Evolutionary conservation across 2,329 filamentous ascomycete species (phyloP).

Genomic region (Colletotrichum musicola): DNA sequence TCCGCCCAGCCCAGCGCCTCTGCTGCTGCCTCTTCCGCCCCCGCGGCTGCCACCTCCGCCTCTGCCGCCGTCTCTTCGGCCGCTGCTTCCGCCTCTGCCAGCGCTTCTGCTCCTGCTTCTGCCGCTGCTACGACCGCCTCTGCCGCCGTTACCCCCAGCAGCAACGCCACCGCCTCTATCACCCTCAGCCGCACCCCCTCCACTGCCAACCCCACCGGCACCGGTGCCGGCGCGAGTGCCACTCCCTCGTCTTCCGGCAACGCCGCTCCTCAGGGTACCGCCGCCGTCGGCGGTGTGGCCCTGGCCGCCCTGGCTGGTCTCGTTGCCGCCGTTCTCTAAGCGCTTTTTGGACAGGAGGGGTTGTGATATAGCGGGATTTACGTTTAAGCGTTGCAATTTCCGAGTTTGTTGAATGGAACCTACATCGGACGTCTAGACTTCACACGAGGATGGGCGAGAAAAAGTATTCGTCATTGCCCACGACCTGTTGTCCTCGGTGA

Average conservation of each 20-base stretch:
- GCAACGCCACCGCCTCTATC: neutral
- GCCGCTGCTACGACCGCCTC: conserved; percentile 45
- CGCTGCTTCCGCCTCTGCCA: neutral
- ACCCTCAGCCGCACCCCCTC: conserved; percentile 16
- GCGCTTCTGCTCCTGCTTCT: conserved; percentile 42
- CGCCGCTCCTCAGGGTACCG: conserved; percentile 21
- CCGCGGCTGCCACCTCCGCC: neutral
- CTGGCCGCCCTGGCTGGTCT: conserved; percentile 31
- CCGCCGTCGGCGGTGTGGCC: conserved; percentile 24
- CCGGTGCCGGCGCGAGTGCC: conserved; percentile 24
- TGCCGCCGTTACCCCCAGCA: conserved; percentile 20
- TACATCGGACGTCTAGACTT: conserved; percentile 18
- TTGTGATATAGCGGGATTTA: no score
- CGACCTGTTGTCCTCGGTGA: conserved; percentile 10
- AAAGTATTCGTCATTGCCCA: conserved; percentile 20
- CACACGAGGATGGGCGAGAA: conserved; percentile 17
- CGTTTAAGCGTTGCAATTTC: neutral
- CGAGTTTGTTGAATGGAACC: conserved; percentile 14
- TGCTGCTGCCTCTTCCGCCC: neutral
- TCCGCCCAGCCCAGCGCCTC: conserved; percentile 7
- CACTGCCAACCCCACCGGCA: conserved; percentile 1
- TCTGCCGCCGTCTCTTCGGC: neutral
- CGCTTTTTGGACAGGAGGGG: no score
- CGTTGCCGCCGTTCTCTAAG: conserved; percentile 31
- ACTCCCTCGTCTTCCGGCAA: conserved; percentile 15